A percentile compares a stretch with the other conserved stretches of the same genome.
These are phyloP conservation scores for Pseudomicrostroma phylloplanum DNA, from an alignment of 1,284 basidiomycete genomes.

Conservation along the genomic window DNA sequence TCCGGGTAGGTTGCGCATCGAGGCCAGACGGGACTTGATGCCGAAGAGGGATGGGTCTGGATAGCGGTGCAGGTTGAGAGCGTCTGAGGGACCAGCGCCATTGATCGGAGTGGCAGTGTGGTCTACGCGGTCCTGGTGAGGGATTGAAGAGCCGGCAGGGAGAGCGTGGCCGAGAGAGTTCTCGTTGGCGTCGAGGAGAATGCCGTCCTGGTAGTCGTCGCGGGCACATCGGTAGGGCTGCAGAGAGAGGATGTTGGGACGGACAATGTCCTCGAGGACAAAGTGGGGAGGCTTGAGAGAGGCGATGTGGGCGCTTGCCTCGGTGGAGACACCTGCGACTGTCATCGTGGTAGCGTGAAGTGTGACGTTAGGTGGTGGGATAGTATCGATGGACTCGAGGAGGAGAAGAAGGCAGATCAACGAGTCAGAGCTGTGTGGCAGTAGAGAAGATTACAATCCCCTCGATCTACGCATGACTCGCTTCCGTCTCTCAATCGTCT, in stretches of 20 bases:
- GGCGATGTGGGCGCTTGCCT: slow-evolving; percentile 7
- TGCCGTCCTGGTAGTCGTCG: slow-evolving; percentile 87
- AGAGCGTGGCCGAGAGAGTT: slow-evolving; percentile 86
- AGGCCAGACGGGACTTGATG: slow-evolving; percentile 71
- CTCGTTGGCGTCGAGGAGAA: slow-evolving; percentile 97
- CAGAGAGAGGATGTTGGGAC: slow-evolving; percentile 85
- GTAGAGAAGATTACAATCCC: neutral
- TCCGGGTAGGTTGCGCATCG: slow-evolving; percentile 53
- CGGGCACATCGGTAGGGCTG: slow-evolving; percentile 91
- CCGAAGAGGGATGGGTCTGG: slow-evolving; percentile 74
- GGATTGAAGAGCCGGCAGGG: slow-evolving; percentile 44
- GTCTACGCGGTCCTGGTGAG: slow-evolving; percentile 18
- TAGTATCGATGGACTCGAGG: neutral
- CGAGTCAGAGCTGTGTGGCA: neutral
- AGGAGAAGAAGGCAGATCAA: neutral
- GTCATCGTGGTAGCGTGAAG: neutral
- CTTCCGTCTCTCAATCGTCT: slow-evolving; percentile 4
- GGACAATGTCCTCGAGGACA: slow-evolving; percentile 58
- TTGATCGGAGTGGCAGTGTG: slow-evolving; percentile 5
- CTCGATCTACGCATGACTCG: neutral
- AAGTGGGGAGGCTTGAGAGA: slow-evolving; percentile 50
- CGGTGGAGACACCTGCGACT: slow-evolving; percentile 7
- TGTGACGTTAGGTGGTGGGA: neutral
- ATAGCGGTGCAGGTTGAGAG: slow-evolving; percentile 69
- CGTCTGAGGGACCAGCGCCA: slow-evolving; percentile 9